phyloP scores from a whole-genome alignment of 768 basidiomycete species.

The Trametes gibbosa region DNA sequence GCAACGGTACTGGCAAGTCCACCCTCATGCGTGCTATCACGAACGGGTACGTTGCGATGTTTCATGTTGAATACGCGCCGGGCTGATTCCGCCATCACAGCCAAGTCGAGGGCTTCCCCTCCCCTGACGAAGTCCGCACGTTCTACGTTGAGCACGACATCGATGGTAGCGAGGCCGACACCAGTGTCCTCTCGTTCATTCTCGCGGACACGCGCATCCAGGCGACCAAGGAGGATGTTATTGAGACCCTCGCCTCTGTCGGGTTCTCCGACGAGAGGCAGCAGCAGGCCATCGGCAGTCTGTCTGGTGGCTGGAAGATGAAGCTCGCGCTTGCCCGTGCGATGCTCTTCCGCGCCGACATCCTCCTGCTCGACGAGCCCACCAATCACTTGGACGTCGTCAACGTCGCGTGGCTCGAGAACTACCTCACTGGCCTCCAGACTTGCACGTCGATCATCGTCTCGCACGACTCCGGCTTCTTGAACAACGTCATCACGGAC shows the following conservation, averaged over 20 bases:
- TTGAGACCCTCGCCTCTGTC: slow-evolving; percentile 83
- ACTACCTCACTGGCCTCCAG: slow-evolving; percentile 82
- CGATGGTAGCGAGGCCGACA: slow-evolving; percentile 91
- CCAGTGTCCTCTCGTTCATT: slow-evolving; percentile 88
- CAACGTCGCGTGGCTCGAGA: slow-evolving; percentile 97
- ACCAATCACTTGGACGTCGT: slow-evolving; percentile 97
- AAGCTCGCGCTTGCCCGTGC: slow-evolving; percentile 96
- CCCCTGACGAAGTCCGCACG: slow-evolving; percentile 94
- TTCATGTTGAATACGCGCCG: slow-evolving; percentile 20
- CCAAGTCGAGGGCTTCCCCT: slow-evolving; percentile 98
- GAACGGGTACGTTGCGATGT: slow-evolving; percentile 54
- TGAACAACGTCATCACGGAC: slow-evolving; percentile 98
- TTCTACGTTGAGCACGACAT: slow-evolving; percentile 99
- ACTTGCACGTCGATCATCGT: slow-evolving; percentile 97
- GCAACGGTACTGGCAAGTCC: slow-evolving; percentile 98
- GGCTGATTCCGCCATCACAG: slow-evolving; percentile 36
- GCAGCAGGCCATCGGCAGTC: slow-evolving; percentile 76
- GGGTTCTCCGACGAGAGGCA: slow-evolving; percentile 91
- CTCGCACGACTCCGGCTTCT: slow-evolving; percentile 96
- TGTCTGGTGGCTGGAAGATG: slow-evolving; percentile 99
- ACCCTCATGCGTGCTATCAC: slow-evolving; percentile 92
- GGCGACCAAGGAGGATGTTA: slow-evolving; percentile 63
- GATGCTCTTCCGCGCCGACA: slow-evolving; percentile 98
- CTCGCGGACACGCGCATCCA: slow-evolving; percentile 79
- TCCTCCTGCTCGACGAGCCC: slow-evolving; percentile 93